phyloP scores from a whole-genome alignment of 306 rosid species.

The Echinosophora koreensis region DNA sequence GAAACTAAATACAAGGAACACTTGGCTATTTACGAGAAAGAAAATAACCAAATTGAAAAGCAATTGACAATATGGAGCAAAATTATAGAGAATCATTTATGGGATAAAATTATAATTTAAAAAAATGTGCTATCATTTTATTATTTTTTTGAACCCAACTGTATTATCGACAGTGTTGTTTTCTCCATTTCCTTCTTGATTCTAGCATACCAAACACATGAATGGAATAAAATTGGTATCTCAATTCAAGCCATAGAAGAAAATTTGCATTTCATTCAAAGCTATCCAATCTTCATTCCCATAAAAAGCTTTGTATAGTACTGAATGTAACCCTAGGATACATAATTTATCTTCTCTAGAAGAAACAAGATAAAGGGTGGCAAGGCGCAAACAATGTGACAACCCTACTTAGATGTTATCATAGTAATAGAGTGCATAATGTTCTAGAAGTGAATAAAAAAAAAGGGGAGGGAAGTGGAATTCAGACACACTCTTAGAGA shows the following conservation, averaged over 20 bases:
- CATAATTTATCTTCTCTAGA: constrained; percentile 10
- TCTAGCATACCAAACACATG: background rate
- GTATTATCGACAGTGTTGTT: background rate
- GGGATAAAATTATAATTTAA: background rate
- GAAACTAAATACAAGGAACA: background rate
- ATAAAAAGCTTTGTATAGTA: background rate
- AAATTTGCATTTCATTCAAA: background rate
- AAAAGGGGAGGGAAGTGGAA: too few species aligned
- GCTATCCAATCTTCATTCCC: background rate
- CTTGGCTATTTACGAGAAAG: background rate
- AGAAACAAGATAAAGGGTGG: background rate
- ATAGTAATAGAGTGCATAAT: constrained; percentile 4
- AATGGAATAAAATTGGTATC: background rate
- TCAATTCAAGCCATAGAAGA: background rate
- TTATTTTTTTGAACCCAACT: constrained; percentile 11
- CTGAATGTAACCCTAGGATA: background rate
- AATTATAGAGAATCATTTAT: background rate
- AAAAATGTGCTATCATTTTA: background rate
- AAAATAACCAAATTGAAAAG: background rate
- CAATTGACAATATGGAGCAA: too few species aligned
- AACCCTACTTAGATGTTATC: constrained; percentile 19
- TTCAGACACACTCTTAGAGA: too few species aligned
- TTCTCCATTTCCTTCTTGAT: constrained; percentile 19
- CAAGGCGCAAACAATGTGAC: background rate
- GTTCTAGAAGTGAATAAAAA: constrained; percentile 3